A percentile compares a stretch with the other conserved stretches of the same genome.
phyloP scores from a whole-genome alignment of 371 early-diverging fungal species.

The Circinella minor region DNA sequence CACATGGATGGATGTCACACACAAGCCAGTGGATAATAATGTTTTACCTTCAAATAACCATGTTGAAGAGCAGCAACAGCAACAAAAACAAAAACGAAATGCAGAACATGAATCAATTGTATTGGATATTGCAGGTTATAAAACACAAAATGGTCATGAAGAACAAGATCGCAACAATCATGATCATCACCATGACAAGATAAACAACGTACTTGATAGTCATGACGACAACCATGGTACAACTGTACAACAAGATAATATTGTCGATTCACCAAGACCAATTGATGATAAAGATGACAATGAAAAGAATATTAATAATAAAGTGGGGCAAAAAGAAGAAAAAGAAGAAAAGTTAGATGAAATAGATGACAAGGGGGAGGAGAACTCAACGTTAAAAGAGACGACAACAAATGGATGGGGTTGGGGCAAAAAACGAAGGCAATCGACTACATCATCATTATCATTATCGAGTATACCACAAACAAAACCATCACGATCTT shows the following conservation, averaged over 20 bases:
- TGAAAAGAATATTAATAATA: too few relatives aligned
- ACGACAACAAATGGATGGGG: background rate
- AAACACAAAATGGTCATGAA: slow-evolving; percentile 33
- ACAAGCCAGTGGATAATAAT: slow-evolving; percentile 31
- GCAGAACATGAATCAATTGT: slow-evolving; percentile 51
- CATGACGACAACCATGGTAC: too few relatives aligned
- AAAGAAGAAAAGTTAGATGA: background rate
- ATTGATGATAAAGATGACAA: too few relatives aligned
- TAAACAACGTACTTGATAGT: too few relatives aligned
- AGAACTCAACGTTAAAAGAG: background rate
- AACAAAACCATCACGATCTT: background rate
- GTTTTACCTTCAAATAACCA: background rate
- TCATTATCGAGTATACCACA: background rate
- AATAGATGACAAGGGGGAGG: background rate
- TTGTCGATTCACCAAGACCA: too few relatives aligned
- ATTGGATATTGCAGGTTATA: slow-evolving; percentile 66
- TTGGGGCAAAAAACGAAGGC: background rate
- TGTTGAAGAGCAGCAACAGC: slow-evolving; percentile 8
- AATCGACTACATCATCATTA: background rate
- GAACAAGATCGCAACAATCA: slow-evolving; percentile 17
- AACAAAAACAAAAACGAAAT: slow-evolving; percentile 3
- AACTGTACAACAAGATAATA: background rate
- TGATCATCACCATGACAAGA: background rate
- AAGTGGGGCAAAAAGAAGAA: background rate
- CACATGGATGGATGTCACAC: slow-evolving; percentile 50